A percentile compares a stretch with the other conserved stretches of the same genome.
These are phyloP conservation scores for Akanthomyces dipterigenus DNA, from an alignment of 2,329 filamentous ascomycete genomes.

Conservation along the genomic window DNA sequence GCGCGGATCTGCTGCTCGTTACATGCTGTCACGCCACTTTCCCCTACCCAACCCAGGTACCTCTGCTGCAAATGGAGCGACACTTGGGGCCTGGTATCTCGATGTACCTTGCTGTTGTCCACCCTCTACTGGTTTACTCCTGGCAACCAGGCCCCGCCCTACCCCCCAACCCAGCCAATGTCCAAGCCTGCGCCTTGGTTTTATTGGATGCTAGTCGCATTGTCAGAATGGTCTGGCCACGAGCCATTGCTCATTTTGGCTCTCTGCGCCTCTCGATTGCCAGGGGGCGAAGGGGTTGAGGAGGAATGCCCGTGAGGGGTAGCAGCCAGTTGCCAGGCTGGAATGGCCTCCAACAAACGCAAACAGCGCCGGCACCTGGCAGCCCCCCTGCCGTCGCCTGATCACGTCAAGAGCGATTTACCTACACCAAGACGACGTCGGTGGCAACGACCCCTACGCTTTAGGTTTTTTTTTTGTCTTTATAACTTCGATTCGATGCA, in stretches of 20 bases:
- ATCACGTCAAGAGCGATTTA: neutral
- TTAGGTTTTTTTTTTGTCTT: neutral
- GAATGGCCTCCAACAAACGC: neutral
- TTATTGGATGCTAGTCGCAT: neutral
- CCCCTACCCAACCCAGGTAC: neutral
- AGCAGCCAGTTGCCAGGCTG: neutral
- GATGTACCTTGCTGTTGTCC: neutral
- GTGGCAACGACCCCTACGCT: neutral
- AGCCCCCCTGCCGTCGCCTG: constrained; percentile 1
- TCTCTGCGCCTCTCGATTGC: neutral
- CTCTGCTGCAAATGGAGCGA: neutral
- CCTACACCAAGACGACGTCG: neutral
- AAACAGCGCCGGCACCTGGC: neutral
- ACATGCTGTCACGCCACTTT: constrained; percentile 9
- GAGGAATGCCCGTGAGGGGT: neutral
- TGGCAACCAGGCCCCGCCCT: neutral
- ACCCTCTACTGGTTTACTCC: neutral
- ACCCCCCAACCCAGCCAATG: neutral
- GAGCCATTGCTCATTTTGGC: neutral
- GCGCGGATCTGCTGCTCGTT: neutral
- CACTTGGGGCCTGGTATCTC: neutral
- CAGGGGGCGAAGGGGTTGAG: neutral
- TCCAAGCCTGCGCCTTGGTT: neutral
- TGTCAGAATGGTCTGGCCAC: neutral
- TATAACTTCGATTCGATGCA: neutral